Evolutionary conservation across 441 rosid species (phyloP), one percentile per base, ranked within the genome.

Genomic region (Populus hybrid): DNA sequence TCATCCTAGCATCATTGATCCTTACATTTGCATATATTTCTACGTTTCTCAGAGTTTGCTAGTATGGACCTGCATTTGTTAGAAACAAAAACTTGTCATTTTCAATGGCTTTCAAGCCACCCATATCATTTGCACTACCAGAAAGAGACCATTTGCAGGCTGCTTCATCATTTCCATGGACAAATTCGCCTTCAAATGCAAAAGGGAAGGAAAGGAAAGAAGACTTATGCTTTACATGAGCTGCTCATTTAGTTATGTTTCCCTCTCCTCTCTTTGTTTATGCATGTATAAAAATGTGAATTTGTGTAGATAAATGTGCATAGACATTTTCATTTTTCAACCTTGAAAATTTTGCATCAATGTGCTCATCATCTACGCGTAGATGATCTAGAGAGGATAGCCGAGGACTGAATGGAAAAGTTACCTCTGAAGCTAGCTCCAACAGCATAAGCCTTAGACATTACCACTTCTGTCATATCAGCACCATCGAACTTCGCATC

Each of bases 401-500:
- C 21, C 10, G 5, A 71, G 67, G 42, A 35, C 38, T 20, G 23
- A 70, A 65, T 28, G 6, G 50, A 68, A 30, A 74, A 36, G 71
- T 89, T 86, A 92, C 98, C 97, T 72, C 89, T 89, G 85, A 94
- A 93, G 88, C 99, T 94, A 77, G 99, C 97, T 84, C 92, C 97
- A 11, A 87, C 99, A 59, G 99, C 99, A 70, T 89, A 93, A 73
- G 97, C 99, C 87, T 94, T 94, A 20, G 98, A 94, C 97, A 94
- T 94, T n/a, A 94, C 92, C 11, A 91, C 97, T 84, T 94, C 98
- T 9, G 98, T 30, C 97, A 93, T 94, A 77, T 94, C 97, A 10
- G 97, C 99, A 74, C 97, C 99, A 85, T 94, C 99, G 70, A 94
- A 94, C 87, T 94, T 94, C 75, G 98, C 99, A 11, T 82, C 94